Evolutionary conservation across 768 basidiomycete genomes (phyloP), one percentile per base, ranked within the genome.

Genomic region (Trametes cubensis): DNA sequence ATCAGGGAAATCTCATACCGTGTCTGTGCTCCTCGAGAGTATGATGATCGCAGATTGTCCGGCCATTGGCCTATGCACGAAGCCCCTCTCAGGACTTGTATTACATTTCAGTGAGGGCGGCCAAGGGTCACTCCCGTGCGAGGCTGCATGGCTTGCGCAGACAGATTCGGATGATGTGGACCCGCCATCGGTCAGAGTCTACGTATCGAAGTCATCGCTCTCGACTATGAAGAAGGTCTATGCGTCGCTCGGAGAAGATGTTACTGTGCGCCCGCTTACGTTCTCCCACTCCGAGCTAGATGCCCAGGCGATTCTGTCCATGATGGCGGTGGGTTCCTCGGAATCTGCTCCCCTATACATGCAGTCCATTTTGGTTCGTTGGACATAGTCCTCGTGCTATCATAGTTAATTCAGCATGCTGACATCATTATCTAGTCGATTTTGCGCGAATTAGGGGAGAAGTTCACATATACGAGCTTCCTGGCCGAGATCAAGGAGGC

Each of bases 91-190:
- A 4, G 89, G 87, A 0, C 76, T 91, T 0, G 84, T 90, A 3
- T 79, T 90, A 6, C 87, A 90, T 68, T 85, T 85, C 50, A 86
- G 89, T 0, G 87, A 88, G 70, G 86, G 87, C 7, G 89, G 89
- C 1, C 69, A 79, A 0, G 74, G 73, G 44, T 77, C 84, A 0
- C 77, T 80, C 20, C 88, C 89, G 0, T 82, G 83, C 58, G 89
- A 90, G 70, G 85, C 87, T 0, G 87, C 87, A 0, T 90, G 84
- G 82, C 66, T 87, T 0, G 81, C 78, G 10, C 0, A 68, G 75
- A 1, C 64, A 1, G 46, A 30, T 5, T 72, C 82, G 0, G 67
- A 73, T 17, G 69, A 54, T 8, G 67, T 77, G 0, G 55, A 67
- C 4, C 67, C 76, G 0, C 79, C 79, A 1, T 65, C 57, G 1